Evolutionary conservation across 208 protist species (phyloP).

Genomic region (Trypanosoma congolense): DNA sequence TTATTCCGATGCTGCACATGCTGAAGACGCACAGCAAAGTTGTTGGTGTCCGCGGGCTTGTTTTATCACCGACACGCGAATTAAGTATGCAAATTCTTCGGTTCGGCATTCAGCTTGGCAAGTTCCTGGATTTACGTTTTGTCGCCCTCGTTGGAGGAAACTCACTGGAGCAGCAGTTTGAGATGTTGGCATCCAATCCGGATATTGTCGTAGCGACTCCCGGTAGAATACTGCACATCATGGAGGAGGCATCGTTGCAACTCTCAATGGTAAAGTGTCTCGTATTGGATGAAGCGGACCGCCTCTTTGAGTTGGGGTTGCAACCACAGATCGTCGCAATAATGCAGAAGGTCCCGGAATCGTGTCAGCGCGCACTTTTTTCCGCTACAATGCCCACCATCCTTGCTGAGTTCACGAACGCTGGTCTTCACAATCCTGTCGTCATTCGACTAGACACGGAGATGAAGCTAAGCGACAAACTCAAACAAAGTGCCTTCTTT

Average conservation of each 20-base stretch:
- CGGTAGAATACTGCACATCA: slow-evolving; percentile 97
- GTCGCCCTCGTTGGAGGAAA: slow-evolving; percentile 96
- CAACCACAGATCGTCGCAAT: slow-evolving; percentile 96
- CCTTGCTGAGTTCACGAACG: slow-evolving; percentile 97
- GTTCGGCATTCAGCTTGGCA: slow-evolving; percentile 92
- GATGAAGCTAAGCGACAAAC: slow-evolving; percentile 93
- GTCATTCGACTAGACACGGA: slow-evolving; percentile 98
- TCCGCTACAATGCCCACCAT: slow-evolving; percentile 97
- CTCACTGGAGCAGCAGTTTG: slow-evolving; percentile 97
- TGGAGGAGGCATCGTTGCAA: slow-evolving; percentile 93
- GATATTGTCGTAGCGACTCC: slow-evolving; percentile 99
- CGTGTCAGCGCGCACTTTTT: slow-evolving; percentile 96
- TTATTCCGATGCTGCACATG: slow-evolving; percentile 96
- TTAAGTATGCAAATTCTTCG: slow-evolving; percentile 97
- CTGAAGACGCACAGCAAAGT: slow-evolving; percentile 88
- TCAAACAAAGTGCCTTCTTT: slow-evolving; percentile 92
- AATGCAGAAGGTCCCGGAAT: slow-evolving; percentile 90
- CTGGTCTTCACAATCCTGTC: slow-evolving; percentile 94
- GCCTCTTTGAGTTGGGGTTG: slow-evolving; percentile 98
- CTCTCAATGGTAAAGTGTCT: slow-evolving; percentile 91
- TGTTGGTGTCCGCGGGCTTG: slow-evolving; percentile 94
- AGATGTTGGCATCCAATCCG: slow-evolving; percentile 93
- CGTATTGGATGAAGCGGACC: slow-evolving; percentile 99
- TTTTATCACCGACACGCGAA: slow-evolving; percentile 98
- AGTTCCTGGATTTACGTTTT: slow-evolving; percentile 90